Base-by-base conservation (phyloP, 495 filamentous ascomycete genomes). In the Parathielavia hyrcaniae region DNA sequence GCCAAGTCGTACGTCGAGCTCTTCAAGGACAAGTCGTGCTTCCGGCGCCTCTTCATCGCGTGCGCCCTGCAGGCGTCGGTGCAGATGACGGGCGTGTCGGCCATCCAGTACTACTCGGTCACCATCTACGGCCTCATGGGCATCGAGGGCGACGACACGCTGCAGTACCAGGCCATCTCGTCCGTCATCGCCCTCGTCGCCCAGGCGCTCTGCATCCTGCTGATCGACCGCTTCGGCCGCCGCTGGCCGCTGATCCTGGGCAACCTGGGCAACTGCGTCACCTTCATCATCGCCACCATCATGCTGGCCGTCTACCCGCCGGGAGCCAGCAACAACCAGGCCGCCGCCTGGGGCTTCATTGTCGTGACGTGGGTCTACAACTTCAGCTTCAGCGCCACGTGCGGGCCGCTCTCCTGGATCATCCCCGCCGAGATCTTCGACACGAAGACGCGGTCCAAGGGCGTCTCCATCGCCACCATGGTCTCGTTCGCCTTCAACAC, bases 91-190 rank as follows among this genome's bases (percentile, higher is more conserved):
- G 55, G 55, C 14, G 55, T 57, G 4, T 50, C 45, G 3, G 55
- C 55, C 16, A 57, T 57, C 55, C 55, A 57, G 55, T 57, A 57
- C 55, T 57, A 57, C 55, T 57, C 55, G 20, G 55, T 57, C 22
- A 50, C 45, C 36, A 57, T 57, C 46, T 57, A 57, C 46, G 55
- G 55, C 4, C 35, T 50, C 1, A 57, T 57, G 45, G 55, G 55
- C 23, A 57, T 57, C 36, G 1, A 41, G 23, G 55, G 55, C 22
- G 55, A 57, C 45, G 55, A 57, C 23, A 57, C 55, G 36, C 55
- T 57, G 35, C 43, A 57, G 35, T 57, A 57, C 55, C 55, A 57
- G 38, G 55, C 55, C 36, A 57, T 57, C 34, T 57, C 55, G 23
- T 57, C 55, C 36, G 19, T 57, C 20, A 32, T 57, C 20, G 55